Conservation (phyloP, 495 filamentous ascomycete genomes). For the Neurospora pannonica region DNA sequence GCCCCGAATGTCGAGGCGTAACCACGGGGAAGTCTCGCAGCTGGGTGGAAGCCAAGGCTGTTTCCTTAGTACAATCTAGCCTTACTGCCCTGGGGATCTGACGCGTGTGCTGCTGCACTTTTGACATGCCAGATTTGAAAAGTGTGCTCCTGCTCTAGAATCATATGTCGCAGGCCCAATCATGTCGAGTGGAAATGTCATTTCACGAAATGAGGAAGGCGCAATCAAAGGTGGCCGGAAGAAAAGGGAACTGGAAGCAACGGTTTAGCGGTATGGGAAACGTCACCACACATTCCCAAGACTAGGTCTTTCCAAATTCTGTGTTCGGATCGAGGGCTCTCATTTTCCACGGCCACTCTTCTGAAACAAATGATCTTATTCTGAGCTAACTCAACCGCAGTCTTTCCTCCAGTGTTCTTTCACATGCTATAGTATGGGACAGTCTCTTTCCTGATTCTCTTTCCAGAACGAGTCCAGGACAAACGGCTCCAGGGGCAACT, state of each 20-base stretch:
- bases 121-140: not conserved
- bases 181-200: not conserved
- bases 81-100: not conserved
- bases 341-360: not conserved
- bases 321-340: not conserved
- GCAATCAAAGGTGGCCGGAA: not conserved
- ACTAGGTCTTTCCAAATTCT: not conserved
- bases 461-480: not conserved
- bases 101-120: not conserved
- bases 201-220: not conserved
- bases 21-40: not conserved
- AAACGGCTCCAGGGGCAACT: not conserved
- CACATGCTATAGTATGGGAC: not conserved
- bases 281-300: not conserved
- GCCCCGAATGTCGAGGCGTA: not conserved
- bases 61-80: not conserved
- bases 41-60: not conserved
- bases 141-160: not conserved
- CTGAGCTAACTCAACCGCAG: not conserved
- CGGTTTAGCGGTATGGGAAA: not conserved
- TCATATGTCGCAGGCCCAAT: not conserved
- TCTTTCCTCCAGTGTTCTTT: not conserved
- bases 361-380: not conserved
- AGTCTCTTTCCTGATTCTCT: not conserved
- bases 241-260: not conserved